Evolutionary conservation across 2,329 filamentous ascomycete genomes (phyloP).

Genomic region (Endoconidiophora polonica): DNA sequence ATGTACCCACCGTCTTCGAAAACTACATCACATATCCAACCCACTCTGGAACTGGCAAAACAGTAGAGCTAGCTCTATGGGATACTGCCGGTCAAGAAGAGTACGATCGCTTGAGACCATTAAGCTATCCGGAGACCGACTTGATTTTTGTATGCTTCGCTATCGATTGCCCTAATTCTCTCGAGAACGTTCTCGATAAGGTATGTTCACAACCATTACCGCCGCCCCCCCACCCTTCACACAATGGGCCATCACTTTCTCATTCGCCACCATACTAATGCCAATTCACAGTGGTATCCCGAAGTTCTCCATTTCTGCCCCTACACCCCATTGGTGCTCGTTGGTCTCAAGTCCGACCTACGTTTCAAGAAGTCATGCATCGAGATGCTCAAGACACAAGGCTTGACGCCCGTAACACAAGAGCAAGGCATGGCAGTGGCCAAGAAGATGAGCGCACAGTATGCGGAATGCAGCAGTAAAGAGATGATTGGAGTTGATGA

Average conservation of each 20-base stretch:
- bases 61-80: constrained; percentile 91
- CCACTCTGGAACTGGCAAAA: constrained; percentile 77
- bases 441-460: constrained; percentile 81
- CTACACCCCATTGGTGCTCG: constrained; percentile 85
- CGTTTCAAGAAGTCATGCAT: constrained; percentile 92
- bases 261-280: neutral
- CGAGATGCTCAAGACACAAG: constrained; percentile 96
- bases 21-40: constrained; percentile 98
- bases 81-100: constrained; percentile 98
- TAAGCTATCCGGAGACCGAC: constrained; percentile 96
- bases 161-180: constrained; percentile 93
- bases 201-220: constrained; percentile 30
- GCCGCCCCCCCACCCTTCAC: neutral
- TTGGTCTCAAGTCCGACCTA: constrained; percentile 92
- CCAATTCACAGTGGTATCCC: constrained; percentile 67
- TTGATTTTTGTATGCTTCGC: constrained; percentile 97
- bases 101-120: constrained; percentile 85
- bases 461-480: constrained; percentile 98
- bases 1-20: constrained; percentile 96
- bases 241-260: neutral
- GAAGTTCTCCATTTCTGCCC: constrained; percentile 98
- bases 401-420: constrained; percentile 80
- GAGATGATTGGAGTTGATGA: constrained; percentile 93
- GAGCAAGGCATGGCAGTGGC: constrained; percentile 82
- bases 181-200: constrained; percentile 99